phyloP scores from a whole-genome alignment of 148 eudicot species.

The Camellia sinensis region DNA sequence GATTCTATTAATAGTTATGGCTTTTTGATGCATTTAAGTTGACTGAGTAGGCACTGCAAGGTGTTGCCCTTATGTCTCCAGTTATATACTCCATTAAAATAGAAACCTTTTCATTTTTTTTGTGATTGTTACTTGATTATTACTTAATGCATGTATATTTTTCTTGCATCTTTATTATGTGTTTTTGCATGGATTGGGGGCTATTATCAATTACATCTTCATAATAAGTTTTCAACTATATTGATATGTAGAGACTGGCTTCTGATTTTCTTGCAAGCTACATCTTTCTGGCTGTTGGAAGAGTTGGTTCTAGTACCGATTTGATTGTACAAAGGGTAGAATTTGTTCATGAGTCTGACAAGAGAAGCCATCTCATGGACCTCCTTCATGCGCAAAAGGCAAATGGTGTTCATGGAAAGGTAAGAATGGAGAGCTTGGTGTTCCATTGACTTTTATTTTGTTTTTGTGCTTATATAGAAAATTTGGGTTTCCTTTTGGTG shows the following conservation, averaged over 20 bases:
- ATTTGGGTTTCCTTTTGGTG: not conserved
- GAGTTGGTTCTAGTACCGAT: constrained; percentile 63
- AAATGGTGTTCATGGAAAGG: constrained; percentile 52
- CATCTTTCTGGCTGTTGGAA: constrained; percentile 56
- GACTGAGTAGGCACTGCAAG: not conserved
- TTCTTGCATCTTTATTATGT: not conserved
- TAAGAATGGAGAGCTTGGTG: constrained; percentile 10
- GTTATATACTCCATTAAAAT: not conserved
- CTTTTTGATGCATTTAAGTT: not conserved
- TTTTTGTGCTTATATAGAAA: not conserved
- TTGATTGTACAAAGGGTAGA: constrained; percentile 59
- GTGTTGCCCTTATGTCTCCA: not conserved
- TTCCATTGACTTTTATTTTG: not conserved
- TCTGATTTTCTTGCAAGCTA: constrained; percentile 52
- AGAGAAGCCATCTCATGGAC: constrained; percentile 65
- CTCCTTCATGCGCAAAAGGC: constrained; percentile 56
- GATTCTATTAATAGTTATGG: not conserved
- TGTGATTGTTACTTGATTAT: not conserved
- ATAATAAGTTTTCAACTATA: not conserved
- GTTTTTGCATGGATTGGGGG: not conserved
- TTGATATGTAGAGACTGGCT: constrained; percentile 48
- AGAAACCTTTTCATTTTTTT: not conserved
- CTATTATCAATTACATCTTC: not conserved
- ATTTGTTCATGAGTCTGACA: constrained; percentile 55
- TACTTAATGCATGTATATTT: not conserved